Evolutionary conservation across 2,329 filamentous ascomycete species (phyloP).

Genomic region (Fusarium brachygibbosum): DNA sequence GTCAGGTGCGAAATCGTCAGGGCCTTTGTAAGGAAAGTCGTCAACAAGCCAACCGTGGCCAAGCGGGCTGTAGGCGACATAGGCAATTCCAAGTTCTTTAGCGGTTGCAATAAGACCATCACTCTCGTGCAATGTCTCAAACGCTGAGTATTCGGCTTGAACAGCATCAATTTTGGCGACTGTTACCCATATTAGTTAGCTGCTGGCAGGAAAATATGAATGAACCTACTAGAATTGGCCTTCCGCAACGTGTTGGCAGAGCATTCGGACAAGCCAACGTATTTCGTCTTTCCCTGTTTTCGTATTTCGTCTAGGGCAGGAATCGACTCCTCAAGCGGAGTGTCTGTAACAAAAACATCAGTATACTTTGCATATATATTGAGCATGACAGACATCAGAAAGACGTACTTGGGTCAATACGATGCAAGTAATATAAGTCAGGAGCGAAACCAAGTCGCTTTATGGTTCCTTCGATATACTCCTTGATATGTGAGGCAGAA

Average conservation of each 20-base stretch:
- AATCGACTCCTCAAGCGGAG: slow-evolving; percentile 5
- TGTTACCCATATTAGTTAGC: not conserved
- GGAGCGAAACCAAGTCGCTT: slow-evolving; percentile 18
- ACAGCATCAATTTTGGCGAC: slow-evolving; percentile 20
- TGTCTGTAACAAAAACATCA: too few species aligned
- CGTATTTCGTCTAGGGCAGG: not conserved
- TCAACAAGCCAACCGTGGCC: slow-evolving; percentile 15
- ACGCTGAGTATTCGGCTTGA: slow-evolving; percentile 18
- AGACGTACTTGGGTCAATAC: slow-evolving; percentile 11
- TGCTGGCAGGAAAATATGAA: rapidly evolving
- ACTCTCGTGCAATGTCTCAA: slow-evolving; percentile 14
- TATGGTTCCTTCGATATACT: slow-evolving; percentile 10
- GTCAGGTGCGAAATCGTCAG: slow-evolving; percentile 6
- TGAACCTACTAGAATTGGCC: not conserved
- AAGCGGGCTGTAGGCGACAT: slow-evolving; percentile 2
- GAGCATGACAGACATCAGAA: rapidly evolving
- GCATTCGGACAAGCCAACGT: slow-evolving; percentile 13
- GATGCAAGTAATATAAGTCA: slow-evolving; percentile 12
- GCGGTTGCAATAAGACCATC: slow-evolving; percentile 4
- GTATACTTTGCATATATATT: too few species aligned
- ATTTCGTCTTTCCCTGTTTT: slow-evolving; percentile 9
- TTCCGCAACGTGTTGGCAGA: slow-evolving; percentile 6
- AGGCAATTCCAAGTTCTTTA: not conserved
- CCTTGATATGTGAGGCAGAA: slow-evolving; percentile 6
- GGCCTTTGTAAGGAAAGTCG: not conserved